phyloP scores from a whole-genome alignment of 768 basidiomycete species.

The Tylopilus plumbeoviolaceoides region DNA sequence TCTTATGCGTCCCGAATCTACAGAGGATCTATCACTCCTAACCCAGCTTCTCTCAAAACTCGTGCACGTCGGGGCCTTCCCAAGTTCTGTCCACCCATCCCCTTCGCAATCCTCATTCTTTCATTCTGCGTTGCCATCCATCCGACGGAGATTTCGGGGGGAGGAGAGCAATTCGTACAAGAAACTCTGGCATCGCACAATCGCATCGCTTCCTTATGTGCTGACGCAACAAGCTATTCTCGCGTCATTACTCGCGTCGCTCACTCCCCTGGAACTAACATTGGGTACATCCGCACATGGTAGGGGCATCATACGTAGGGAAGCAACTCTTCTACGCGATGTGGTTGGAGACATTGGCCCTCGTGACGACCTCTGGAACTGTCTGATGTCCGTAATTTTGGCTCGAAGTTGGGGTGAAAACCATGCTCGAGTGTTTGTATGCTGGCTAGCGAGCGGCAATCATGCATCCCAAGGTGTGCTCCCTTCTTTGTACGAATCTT shows the following conservation, averaged over 20 bases:
- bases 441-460: slow-evolving; percentile 57
- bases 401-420: slow-evolving; percentile 57
- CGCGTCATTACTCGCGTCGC: slow-evolving; percentile 52
- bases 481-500: slow-evolving; percentile 5
- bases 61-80: slow-evolving; percentile 64
- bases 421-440: slow-evolving; percentile 59
- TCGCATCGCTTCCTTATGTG: slow-evolving; percentile 47
- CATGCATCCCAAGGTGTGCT: slow-evolving; percentile 31
- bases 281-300: slow-evolving; percentile 31
- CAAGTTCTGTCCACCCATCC: slow-evolving; percentile 42
- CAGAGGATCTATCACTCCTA: slow-evolving; percentile 36
- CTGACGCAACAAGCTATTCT: slow-evolving; percentile 55
- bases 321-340: slow-evolving; percentile 47
- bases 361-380: slow-evolving; percentile 50
- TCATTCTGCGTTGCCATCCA: slow-evolving; percentile 41
- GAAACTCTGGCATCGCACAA: slow-evolving; percentile 44
- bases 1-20: slow-evolving; percentile 26
- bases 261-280: slow-evolving; percentile 31
- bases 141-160: slow-evolving; percentile 38
- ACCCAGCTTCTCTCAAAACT: slow-evolving; percentile 61
- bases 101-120: slow-evolving; percentile 76
- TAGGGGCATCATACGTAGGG: slow-evolving; percentile 47
- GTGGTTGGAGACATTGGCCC: slow-evolving; percentile 51
- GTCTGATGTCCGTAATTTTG: slow-evolving; percentile 42
- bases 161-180: slow-evolving; percentile 37